Evolutionary conservation across 208 protist genomes (phyloP).

Genomic region (Leptomonas seymouri): DNA sequence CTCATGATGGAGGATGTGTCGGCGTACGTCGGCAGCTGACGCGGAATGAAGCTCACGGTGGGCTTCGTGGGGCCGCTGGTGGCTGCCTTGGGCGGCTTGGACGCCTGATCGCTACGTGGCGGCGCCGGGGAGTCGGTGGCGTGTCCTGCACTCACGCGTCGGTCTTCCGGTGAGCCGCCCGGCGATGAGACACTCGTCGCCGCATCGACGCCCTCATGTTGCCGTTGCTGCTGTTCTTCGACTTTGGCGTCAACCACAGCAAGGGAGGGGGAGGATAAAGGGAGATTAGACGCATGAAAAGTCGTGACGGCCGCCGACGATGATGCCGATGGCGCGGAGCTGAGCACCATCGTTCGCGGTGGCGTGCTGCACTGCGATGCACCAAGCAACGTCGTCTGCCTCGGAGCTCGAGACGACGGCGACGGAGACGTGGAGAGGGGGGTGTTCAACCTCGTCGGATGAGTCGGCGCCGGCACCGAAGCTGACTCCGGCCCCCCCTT

Average conservation of each 20-base stretch:
- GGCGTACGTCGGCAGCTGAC: conserved; percentile 16
- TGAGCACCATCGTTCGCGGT: conserved; percentile 11
- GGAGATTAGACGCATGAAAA: too few species aligned
- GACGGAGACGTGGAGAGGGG: background rate
- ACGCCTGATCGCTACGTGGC: background rate
- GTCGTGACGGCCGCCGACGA: background rate
- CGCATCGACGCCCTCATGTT: conserved; percentile 5
- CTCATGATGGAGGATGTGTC: too few species aligned
- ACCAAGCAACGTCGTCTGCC: conserved; percentile 14
- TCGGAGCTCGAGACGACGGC: background rate
- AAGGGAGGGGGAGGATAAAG: background rate
- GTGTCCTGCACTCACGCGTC: conserved; percentile 19
- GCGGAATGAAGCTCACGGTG: conserved; percentile 12
- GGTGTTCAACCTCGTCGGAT: conserved; percentile 6
- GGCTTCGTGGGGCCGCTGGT: background rate
- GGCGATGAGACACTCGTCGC: conserved; percentile 5
- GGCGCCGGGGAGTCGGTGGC: background rate
- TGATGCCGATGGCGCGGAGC: background rate
- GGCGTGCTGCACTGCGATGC: conserved; percentile 24
- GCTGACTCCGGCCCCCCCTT: background rate
- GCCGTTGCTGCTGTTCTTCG: background rate
- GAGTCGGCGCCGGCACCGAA: background rate
- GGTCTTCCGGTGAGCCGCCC: conserved; percentile 4
- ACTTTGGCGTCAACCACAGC: background rate
- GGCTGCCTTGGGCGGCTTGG: too few species aligned